A percentile compares a stretch with the other conserved stretches of the same genome.
Conservation (phyloP, 23 red algal species). For the Gracilaria vermiculophylla region DNA sequence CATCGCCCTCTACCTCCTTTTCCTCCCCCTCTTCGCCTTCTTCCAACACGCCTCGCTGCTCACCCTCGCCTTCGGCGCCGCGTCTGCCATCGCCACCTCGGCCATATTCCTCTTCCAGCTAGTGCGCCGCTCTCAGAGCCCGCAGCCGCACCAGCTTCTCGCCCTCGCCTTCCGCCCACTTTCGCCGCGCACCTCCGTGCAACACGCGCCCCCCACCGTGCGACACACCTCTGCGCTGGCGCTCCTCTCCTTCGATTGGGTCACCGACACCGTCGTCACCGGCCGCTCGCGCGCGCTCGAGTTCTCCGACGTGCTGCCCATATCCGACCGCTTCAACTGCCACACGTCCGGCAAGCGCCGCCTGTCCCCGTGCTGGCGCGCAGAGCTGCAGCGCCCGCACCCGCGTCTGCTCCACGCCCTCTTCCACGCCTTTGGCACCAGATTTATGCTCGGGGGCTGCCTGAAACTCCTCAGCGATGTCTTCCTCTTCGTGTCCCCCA, state of each 20-base stretch:
- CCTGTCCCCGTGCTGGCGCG: constrained; percentile 24
- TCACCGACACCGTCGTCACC: constrained; percentile 20
- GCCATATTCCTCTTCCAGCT: constrained; percentile 4
- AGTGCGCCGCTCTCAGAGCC: neutral
- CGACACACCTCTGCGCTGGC: constrained; percentile 8
- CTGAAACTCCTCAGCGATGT: constrained; percentile 75
- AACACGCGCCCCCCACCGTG: constrained; percentile 33
- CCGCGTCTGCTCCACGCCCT: constrained; percentile 49
- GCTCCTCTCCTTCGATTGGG: constrained; percentile 65
- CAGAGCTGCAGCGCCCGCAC: neutral
- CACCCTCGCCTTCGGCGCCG: neutral
- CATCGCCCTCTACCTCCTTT: constrained; percentile 14
- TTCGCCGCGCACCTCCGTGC: neutral
- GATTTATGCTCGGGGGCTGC: constrained; percentile 46
- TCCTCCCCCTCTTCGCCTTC: neutral
- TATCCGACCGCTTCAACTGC: constrained; percentile 21
- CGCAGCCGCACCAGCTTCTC: neutral
- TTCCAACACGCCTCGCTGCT: neutral
- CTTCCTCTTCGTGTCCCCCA: constrained; percentile 61
- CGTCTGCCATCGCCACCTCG: neutral
- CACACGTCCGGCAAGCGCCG: neutral
- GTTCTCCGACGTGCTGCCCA: constrained; percentile 27
- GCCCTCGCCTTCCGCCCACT: neutral
- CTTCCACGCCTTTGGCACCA: constrained; percentile 46
- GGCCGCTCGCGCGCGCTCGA: constrained; percentile 52